Conservation (phyloP, 2,329 filamentous ascomycete genomes). For the Fusarium agapanthi region DNA sequence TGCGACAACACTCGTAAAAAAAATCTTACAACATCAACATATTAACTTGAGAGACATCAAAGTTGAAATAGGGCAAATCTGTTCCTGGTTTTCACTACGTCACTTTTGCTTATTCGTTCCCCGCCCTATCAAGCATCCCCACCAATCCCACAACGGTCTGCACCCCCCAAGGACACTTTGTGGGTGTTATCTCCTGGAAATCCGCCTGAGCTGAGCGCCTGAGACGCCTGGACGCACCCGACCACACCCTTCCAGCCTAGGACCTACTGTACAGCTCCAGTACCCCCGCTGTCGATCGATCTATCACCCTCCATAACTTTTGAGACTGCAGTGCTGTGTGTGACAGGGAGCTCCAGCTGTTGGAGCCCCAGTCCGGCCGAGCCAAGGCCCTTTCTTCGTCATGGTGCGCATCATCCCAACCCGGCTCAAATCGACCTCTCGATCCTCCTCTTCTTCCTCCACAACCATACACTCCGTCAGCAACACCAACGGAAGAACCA, state of each 20-base stretch:
- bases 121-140: slow-evolving; percentile 13
- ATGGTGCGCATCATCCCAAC: slow-evolving; percentile 68
- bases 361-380: slow-evolving; percentile 4
- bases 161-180: slow-evolving; percentile 6
- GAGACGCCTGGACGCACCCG: not conserved
- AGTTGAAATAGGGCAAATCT: not conserved
- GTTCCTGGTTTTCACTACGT: slow-evolving; percentile 24
- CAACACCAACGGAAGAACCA: slow-evolving; percentile 39
- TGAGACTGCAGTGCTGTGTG: not conserved
- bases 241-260: not conserved
- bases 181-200: slow-evolving; percentile 21
- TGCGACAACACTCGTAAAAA: not conserved
- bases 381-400: slow-evolving; percentile 35
- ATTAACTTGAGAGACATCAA: not conserved
- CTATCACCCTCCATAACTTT: not conserved
- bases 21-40: not conserved
- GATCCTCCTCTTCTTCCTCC: slow-evolving; percentile 50
- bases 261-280: slow-evolving; percentile 2
- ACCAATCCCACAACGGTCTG: slow-evolving; percentile 17
- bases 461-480: slow-evolving; percentile 32
- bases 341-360: slow-evolving; percentile 15
- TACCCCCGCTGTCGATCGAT: slow-evolving; percentile 35
- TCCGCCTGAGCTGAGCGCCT: slow-evolving; percentile 27
- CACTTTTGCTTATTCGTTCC: slow-evolving; percentile 20
- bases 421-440: slow-evolving; percentile 57